Evolutionary conservation across 176 grass and related monocot species (phyloP), one percentile per base, ranked within the genome.

Genomic region (Oryza meridionalis): DNA sequence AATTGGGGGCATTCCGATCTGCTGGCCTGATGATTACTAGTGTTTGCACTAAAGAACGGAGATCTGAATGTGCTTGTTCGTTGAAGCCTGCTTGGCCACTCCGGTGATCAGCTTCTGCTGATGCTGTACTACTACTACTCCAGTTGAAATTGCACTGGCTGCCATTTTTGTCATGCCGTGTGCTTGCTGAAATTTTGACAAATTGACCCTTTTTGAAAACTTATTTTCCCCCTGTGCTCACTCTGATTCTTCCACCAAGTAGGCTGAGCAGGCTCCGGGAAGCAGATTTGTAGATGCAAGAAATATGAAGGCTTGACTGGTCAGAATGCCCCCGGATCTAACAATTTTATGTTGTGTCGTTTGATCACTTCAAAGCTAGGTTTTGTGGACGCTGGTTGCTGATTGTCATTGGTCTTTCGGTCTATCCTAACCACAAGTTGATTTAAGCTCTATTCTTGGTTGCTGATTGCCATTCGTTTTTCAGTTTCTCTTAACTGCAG

Each of bases 21-120:
- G 45, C 50, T 12, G 35, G 78, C 86, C 82, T 92, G 74, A 86
- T 88, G 86, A 88, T 89, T 83, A 79, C 32, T 31, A 11, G 12
- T 73, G 33, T 58, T 27, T 80, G 63, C 71, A 62, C 47, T 63
- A 73, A 73, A 90, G 84, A 79, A 72, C 22, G 61, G 84, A 86
- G 46, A 86, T 90, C 79, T 78, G 73, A 90, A 67, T 42, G 27
- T 84, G 65, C 17, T 47, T 79, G 15, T 45, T 38, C 19, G 79
- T 83, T n/a, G 84, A 74, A 86, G 84, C 68, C 46, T 29, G 16
- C 62, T 69, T 86, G 69, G 63, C 68, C 29, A 43, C 37, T 62
- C 53, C 59, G 72, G 78, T 90, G 16, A 81, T 16, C n/a, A 6
- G 49, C 33, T 70, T 46, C 33, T 62, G 15, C 73, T 77, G 42